Percentiles rank a stretch among this genome's conserved stretches.
Evolutionary conservation across 148 eudicot genomes (phyloP).

Genomic region (Chenopodium suecicum): DNA sequence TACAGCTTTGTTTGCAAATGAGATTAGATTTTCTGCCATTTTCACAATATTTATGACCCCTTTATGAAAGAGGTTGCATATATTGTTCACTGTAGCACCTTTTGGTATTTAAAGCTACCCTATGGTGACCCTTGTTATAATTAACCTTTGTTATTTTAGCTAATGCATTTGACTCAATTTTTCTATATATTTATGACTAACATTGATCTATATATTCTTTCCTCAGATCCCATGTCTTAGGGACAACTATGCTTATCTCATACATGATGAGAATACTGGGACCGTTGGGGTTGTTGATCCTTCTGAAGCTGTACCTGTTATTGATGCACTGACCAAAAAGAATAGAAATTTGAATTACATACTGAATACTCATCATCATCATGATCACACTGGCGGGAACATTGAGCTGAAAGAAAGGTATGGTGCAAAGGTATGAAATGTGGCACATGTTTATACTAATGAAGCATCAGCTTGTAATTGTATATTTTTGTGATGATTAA

Average conservation of each 20-base stretch:
- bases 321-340: constrained; percentile 61
- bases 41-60: background rate
- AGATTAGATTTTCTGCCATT: background rate
- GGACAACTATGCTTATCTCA: constrained; percentile 85
- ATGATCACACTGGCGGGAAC: constrained; percentile 93
- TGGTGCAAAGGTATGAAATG: constrained; percentile 80
- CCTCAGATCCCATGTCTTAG: constrained; percentile 79
- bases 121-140: background rate
- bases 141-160: background rate
- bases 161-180: background rate
- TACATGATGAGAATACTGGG: constrained; percentile 84
- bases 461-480: background rate
- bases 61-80: background rate
- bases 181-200: background rate
- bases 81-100: background rate
- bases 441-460: background rate
- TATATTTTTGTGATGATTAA: background rate
- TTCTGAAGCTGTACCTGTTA: constrained; percentile 79
- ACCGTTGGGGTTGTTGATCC: constrained; percentile 95
- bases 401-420: constrained; percentile 81
- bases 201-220: background rate
- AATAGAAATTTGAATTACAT: constrained; percentile 73
- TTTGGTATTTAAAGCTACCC: background rate
- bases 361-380: constrained; percentile 86
- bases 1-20: background rate